Conservation (phyloP, 306 rosid genomes). For the Dalbergia cultrata region DNA sequence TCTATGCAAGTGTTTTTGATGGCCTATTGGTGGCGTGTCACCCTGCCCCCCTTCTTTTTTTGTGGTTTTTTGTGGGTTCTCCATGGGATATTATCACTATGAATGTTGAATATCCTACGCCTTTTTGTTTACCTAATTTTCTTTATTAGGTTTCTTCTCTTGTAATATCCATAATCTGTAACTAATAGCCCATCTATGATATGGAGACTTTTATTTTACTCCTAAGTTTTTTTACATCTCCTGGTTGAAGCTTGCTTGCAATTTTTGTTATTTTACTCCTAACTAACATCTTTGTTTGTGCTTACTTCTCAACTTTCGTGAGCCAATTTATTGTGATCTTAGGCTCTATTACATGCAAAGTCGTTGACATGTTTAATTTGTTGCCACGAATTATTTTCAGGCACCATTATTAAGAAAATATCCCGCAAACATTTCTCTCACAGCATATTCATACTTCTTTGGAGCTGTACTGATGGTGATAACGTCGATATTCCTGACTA, state of each 20-base stretch:
- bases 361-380: conserved; percentile 34
- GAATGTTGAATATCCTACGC: background rate
- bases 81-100: background rate
- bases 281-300: conserved; percentile 15
- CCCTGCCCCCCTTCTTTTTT: too few relatives aligned
- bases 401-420: conserved; percentile 82
- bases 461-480: conserved; percentile 78
- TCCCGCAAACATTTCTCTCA: conserved; percentile 83
- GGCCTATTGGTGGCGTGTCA: too few relatives aligned
- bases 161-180: background rate
- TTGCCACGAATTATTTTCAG: conserved; percentile 60
- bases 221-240: background rate
- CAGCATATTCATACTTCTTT: conserved; percentile 82
- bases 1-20: background rate
- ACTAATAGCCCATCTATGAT: background rate
- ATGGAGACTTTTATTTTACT: background rate
- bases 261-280: background rate
- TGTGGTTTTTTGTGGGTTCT: too few relatives aligned
- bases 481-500: conserved; percentile 67
- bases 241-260: background rate
- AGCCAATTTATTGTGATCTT: conserved; percentile 28
- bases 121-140: too few relatives aligned
- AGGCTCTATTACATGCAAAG: conserved; percentile 16
- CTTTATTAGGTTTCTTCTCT: background rate
- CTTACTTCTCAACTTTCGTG: conserved; percentile 23